phyloP scores from a whole-genome alignment of 2,329 filamentous ascomycete species.

The Aspergillus candidus region DNA sequence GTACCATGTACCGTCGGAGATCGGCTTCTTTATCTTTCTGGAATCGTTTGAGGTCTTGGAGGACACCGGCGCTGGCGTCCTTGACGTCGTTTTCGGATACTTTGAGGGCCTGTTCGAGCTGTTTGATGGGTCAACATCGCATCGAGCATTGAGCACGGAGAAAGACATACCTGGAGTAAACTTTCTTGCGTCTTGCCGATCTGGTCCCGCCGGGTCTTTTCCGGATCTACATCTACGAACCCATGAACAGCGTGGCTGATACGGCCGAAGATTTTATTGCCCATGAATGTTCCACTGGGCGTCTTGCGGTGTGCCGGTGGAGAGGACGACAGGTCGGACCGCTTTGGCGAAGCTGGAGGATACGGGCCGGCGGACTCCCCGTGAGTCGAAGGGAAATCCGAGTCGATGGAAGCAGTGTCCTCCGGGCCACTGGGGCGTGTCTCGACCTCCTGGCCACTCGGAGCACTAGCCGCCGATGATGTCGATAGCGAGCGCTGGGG shows the following conservation, averaged over 20 bases:
- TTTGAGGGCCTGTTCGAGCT: constrained; percentile 85
- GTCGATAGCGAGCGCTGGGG: constrained; percentile 63
- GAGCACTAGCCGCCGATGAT: constrained; percentile 43
- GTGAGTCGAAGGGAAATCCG: constrained; percentile 88
- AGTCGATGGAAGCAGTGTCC: constrained; percentile 87
- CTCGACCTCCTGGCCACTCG: constrained; percentile 34
- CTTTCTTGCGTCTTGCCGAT: constrained; percentile 94
- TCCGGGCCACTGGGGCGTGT: constrained; percentile 57
- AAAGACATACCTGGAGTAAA: constrained; percentile 52
- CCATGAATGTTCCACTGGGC: constrained; percentile 82
- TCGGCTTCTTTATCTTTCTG: constrained; percentile 95
- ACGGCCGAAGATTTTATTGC: constrained; percentile 86
- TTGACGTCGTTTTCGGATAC: constrained; percentile 88
- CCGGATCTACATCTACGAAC: constrained; percentile 92
- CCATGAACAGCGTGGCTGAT: constrained; percentile 94
- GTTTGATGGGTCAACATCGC: constrained; percentile 22
- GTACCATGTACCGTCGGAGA: constrained; percentile 88
- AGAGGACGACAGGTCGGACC: constrained; percentile 28
- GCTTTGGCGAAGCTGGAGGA: constrained; percentile 66
- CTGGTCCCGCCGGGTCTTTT: constrained; percentile 82
- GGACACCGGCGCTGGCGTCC: constrained; percentile 80
- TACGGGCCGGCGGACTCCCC: constrained; percentile 57
- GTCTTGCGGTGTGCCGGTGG: constrained; percentile 65
- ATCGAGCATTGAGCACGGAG: not conserved
- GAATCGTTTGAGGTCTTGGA: constrained; percentile 87